Evolutionary conservation across 1,139 yeast genomes (phyloP), one percentile per base, ranked within the genome.

Genomic region (Arxiozyma heterogenica): DNA sequence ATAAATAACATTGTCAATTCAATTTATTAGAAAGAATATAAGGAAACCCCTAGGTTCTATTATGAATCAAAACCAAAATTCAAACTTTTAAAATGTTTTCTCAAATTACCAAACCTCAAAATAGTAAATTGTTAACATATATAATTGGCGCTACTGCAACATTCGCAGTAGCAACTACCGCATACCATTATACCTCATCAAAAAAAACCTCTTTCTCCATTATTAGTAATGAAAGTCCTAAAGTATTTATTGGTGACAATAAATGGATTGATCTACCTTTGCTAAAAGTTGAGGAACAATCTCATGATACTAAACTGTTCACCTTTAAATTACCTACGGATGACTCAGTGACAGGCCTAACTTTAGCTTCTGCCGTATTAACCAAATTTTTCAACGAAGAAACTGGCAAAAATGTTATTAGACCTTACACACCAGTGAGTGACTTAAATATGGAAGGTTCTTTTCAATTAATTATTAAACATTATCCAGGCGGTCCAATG

Each of bases 371-470:
- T 45, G 82, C 85, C 61, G 71, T 94, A 53, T 70, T 93, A 71
- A 80, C 95, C 69, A 90, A 90, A 75, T 89, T 75, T 61, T 86
- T 84, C 55, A 45, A 38, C n/a, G 85, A 93, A 54, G 80, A 82
- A 57, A 89, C 89, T 75, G 98, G 97, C 62, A 82, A 77, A 73
- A 83, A 84, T 66, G 96, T 93, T 56, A 78, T 94, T 60, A 86
- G 99, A 76, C 98, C 99, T 49, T 94, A 94, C 78, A 94, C 99
- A 43, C 98, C 99, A 55, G 78, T 84, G 0, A 54, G 50, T 50
- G 57, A 86, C 65, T 75, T 79, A 53, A 82, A 81, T 54, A 77
- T 78, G 58, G 78, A 78, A 70, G 98, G 98, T 53, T 71, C 79
- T 55, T 76, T 94, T 66, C 90, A 88, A 59, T 80, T 94, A 63